Evolutionary conservation across 148 eudicot species (phyloP), one percentile per base, ranked within the genome.

Genomic region (Oxyria digyna): DNA sequence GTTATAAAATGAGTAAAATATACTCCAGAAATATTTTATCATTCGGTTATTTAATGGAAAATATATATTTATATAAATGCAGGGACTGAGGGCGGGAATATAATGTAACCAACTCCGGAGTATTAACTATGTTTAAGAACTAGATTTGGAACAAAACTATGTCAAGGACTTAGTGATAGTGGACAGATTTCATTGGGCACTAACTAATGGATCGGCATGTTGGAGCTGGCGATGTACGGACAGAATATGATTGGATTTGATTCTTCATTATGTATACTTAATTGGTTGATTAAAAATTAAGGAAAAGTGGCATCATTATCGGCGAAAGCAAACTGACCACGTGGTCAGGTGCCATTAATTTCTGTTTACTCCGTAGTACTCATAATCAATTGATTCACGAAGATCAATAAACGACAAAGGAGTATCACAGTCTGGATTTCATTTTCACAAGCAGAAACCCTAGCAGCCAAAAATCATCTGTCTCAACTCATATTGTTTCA

Each of bases 331-430:
- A 59, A 59, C 65, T 15, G 37, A 59, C 65, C 65, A 59, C 65
- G 65, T 59, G 65, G 65, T 59, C 65, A 59, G 38, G 65, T 27
- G 11, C 9, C 65, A 59, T 29, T 59, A 59, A 59, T 59, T 27
- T 27, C 20, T 29, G 38, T 29, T 31, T 59, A n/a, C n/a, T n/a
- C n/a, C n/a, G n/a, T n/a, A 27, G 32, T 54, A 54, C 32, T 23
- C 62, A 11, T 23, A 52, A 52, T 52, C 11, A 52, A 57, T 29
- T 14, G 9, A 59, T 13, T 27, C 6, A 29, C 15, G 3, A 15
- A 59, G 18, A 14, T 29, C n/a, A 31, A 12, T 55, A 23, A 59
- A 29, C 15, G 62, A 24, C 37, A 29, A 59, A n/a, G n/a, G n/a
- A n/a, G n/a, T n/a, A n/a, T n/a, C n/a, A n/a, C 8, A 29, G 37